These are phyloP conservation scores for Cutaneotrichosporon cutaneum DNA, from an alignment of 1,284 basidiomycete species.

Conservation along the genomic window DNA sequence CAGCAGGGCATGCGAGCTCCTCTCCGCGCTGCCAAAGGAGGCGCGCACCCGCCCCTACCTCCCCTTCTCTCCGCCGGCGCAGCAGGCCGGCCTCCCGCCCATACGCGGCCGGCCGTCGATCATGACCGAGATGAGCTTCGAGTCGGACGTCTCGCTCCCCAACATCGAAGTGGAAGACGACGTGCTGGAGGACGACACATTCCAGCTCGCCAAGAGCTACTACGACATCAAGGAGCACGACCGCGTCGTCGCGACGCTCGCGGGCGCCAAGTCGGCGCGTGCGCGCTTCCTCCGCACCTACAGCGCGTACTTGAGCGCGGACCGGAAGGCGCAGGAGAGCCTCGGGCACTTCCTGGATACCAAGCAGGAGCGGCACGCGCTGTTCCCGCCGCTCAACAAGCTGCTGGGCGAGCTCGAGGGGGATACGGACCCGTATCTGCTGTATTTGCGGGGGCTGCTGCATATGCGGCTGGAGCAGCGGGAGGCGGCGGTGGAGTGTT, in stretches of 20 bases:
- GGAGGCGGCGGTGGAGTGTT: conserved; percentile 80
- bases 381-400: conserved; percentile 65
- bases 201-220: conserved; percentile 71
- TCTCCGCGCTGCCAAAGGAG: conserved; percentile 46
- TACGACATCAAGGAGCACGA: conserved; percentile 78
- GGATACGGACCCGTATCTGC: conserved; percentile 72
- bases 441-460: conserved; percentile 73
- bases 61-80: conserved; percentile 45
- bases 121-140: conserved; percentile 14
- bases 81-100: conserved; percentile 26
- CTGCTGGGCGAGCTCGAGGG: conserved; percentile 63
- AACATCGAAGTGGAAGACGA: conserved; percentile 60
- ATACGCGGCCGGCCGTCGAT: neutral
- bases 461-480: conserved; percentile 72
- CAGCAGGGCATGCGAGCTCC: conserved; percentile 51
- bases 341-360: conserved; percentile 59
- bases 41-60: conserved; percentile 41
- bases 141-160: conserved; percentile 10
- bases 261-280: conserved; percentile 65
- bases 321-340: conserved; percentile 53
- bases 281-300: conserved; percentile 77
- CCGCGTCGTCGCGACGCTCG: conserved; percentile 67
- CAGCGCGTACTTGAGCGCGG: conserved; percentile 66
- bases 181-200: conserved; percentile 56
- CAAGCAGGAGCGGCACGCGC: conserved; percentile 63